Evolutionary conservation across 2,329 filamentous ascomycete genomes (phyloP).

Genomic region (Cladosporium sp.): DNA sequence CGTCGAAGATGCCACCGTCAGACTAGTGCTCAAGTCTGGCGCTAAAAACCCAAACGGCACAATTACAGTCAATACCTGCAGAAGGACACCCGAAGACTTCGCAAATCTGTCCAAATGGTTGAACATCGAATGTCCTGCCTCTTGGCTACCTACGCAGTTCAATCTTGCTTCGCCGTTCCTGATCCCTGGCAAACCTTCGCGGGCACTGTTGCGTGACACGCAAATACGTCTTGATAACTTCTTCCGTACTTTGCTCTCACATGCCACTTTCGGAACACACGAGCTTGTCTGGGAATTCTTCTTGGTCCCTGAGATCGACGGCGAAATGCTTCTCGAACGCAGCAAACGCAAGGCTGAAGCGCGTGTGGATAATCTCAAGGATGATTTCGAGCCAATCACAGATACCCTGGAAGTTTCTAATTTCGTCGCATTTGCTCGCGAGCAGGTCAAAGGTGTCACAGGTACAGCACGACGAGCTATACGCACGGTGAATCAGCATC

Average conservation of each 20-base stretch:
- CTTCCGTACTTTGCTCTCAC: constrained; percentile 76
- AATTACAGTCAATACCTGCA: constrained; percentile 91
- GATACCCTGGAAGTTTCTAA: constrained; percentile 79
- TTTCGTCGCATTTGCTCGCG: constrained; percentile 85
- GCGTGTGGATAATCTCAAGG: constrained; percentile 75
- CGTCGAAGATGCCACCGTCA: constrained; percentile 90
- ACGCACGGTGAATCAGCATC: constrained; percentile 70
- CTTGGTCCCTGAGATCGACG: constrained; percentile 87
- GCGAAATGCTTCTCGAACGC: constrained; percentile 83
- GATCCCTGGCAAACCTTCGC: constrained; percentile 85
- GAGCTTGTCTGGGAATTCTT: constrained; percentile 99
- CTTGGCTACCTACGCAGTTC: constrained; percentile 80
- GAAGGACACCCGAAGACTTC: constrained; percentile 82
- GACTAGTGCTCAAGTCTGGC: constrained; percentile 90
- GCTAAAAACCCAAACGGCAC: constrained; percentile 75
- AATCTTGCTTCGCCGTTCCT: constrained; percentile 84
- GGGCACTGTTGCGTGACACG: constrained; percentile 79
- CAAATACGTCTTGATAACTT: constrained; percentile 85
- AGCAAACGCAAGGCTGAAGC: constrained; percentile 82
- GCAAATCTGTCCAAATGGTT: constrained; percentile 83
- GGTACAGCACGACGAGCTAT: constrained; percentile 78
- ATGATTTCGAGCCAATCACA: constrained; percentile 79
- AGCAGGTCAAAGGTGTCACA: constrained; percentile 81
- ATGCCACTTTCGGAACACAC: constrained; percentile 91
- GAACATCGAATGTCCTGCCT: constrained; percentile 84